A percentile compares a stretch with the other conserved stretches of the same genome.
Evolutionary conservation across 202 grass and related monocot genomes (phyloP).

Genomic region (Zoysia matrella): DNA sequence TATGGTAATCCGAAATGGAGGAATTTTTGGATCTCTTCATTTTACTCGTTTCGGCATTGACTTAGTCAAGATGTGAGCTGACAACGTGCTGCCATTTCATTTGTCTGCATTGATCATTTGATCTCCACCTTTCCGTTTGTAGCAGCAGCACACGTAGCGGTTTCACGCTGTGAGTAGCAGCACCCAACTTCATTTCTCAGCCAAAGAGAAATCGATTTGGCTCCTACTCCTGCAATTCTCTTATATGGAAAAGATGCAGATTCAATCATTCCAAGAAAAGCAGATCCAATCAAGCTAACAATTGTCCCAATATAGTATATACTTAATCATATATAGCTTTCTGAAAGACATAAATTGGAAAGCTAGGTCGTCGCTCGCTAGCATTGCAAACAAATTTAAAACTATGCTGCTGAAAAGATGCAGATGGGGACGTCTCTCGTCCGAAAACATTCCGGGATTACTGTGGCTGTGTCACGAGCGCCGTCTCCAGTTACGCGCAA

Average conservation of each 20-base stretch:
- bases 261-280: not conserved
- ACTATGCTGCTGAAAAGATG: not conserved
- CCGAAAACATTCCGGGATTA: not conserved
- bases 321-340: not conserved
- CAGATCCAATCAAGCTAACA: not conserved
- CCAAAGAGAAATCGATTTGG: not conserved
- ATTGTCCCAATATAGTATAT: too few species aligned
- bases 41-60: not conserved
- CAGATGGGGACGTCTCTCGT: not conserved
- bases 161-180: not conserved
- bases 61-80: not conserved
- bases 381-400: not conserved
- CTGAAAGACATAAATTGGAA: not conserved
- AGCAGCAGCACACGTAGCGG: not conserved
- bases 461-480: constrained; percentile 11
- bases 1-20: too few species aligned
- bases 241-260: too few species aligned
- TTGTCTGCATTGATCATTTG: not conserved
- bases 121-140: not conserved
- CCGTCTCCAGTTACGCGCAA: not conserved
- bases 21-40: not conserved
- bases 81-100: not conserved
- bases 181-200: not conserved
- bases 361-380: not conserved
- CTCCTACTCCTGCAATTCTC: too few species aligned